Evolutionary conservation across 768 basidiomycete species (phyloP), one percentile per base, ranked within the genome.

Genomic region (Cyclocybe cylindracea): DNA sequence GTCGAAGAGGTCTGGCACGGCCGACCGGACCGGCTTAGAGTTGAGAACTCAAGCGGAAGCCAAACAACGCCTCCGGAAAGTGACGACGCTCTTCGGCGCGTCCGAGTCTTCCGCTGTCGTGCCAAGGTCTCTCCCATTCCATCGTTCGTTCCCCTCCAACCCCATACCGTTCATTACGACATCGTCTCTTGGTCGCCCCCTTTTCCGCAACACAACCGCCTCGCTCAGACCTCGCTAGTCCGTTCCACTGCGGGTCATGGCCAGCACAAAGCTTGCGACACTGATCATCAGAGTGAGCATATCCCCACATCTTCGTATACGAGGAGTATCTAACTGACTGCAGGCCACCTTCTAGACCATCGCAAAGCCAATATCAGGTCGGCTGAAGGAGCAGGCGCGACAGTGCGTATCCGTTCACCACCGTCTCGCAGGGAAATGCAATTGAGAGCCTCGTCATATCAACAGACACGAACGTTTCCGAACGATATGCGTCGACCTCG

Each of bases 361-460:
- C 64, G 89, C 90, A 46, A 92, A 91, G 70, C 90, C 45, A 89
- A 92, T 57, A 85, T 86, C 46, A 69, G 24, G 76, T 31, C 76
- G 77, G 45, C 70, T 92, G 41, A 91, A 85, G 69, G 74, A 74
- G 43, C 89, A 90, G 65, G 90, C 86, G 0, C 82, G 77, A 60
- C 24, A 79, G 89, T 89, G 91, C 58, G 57, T 84, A 9, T 39
- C 10, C 8, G n/a, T 18, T 19, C 19, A 18, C 39, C 24, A 33
- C 24, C 7, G 11, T 14, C 11, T 37, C 39, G 46, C 16, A 2
- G 37, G 18, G 14, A 39, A 34, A 10, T 18, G 9, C 24, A 39
- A 46, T 39, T 54, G 9, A 40, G 41, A 48, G 10, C 16, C 24
- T 2, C 24, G 24, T 45, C 39, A 54, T 19, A 35, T 43, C 32